Evolutionary conservation across 2,329 filamentous ascomycete genomes (phyloP).

Genomic region (Cladosporium sp.): DNA sequence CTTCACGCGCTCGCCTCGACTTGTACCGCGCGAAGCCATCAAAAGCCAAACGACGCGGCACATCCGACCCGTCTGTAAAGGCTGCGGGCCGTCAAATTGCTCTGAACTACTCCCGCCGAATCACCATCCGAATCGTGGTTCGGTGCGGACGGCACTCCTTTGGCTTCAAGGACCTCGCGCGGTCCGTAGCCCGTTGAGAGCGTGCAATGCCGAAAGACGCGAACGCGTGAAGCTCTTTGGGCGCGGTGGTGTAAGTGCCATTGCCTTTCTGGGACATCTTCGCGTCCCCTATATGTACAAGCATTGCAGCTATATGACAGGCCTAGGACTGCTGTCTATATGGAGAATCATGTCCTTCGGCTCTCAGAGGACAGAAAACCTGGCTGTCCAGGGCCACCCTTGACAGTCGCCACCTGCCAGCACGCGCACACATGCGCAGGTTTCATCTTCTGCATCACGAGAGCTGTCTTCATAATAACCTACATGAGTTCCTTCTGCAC

Average conservation of each 20-base stretch:
- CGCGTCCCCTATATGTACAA: neutral
- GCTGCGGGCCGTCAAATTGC: constrained; percentile 13
- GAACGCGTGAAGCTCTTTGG: constrained; percentile 1
- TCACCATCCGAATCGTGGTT: constrained; percentile 1
- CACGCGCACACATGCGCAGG: neutral
- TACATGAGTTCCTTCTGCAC: neutral
- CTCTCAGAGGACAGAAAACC: neutral
- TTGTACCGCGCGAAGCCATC: neutral
- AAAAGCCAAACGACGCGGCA: neutral
- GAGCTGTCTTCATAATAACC: neutral
- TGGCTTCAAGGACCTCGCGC: constrained; percentile 7
- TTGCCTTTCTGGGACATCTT: neutral
- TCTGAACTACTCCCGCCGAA: constrained; percentile 13
- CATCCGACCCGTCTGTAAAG: neutral
- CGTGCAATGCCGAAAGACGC: neutral
- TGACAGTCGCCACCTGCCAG: constrained; percentile 8
- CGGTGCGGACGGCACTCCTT: constrained; percentile 4
- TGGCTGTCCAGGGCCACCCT: neutral
- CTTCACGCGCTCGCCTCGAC: constrained; percentile 13
- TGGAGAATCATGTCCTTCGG: neutral
- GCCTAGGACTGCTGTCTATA: neutral
- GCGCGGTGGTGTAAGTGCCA: neutral
- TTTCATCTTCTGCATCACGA: constrained; percentile 6
- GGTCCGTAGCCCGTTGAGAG: constrained; percentile 9
- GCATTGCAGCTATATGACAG: neutral